Base-by-base conservation (phyloP, 768 basidiomycete species). In the Hypholoma sublateritium region DNA sequence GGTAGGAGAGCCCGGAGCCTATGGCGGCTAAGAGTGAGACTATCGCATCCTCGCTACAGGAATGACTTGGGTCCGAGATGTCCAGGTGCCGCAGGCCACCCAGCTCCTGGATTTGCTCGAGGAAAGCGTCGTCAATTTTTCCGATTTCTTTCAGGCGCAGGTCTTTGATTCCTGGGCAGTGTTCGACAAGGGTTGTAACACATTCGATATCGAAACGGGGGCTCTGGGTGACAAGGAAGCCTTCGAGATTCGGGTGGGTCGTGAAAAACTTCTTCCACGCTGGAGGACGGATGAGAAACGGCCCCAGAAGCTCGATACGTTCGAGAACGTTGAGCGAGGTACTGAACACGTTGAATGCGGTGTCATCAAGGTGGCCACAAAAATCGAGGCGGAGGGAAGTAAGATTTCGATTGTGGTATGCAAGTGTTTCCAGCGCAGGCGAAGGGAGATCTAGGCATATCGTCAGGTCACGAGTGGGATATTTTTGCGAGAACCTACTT, bases 111-210 rank as follows among this genome's bases (percentile, higher is more conserved):
- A 97, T 71, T 34, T 77, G 71, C 5, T 71, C 72, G 3, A 91
- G 72, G 66, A 89, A 93, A 2, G 72, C 74, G 62, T 93, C 88
- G 52, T 77, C 70, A 55, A 98, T 69, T 59, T 82, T 73, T 6
- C 88, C 93, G 32, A 98, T 70, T 66, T 95, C 91, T 58, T 85
- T 83, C 37, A 99, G 75, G 2, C 91, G 82, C 1, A 99, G 81
- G 47, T 87, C 85, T n/a, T 71, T 79, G 16, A 98, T 74, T 2
- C 54, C 58, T 11, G 66, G 66, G 48, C 81, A 79, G 21, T 80
- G 74, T 52, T 80, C 83, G 24, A 86, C 80, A 21, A 97, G 81
- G 0, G 80, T 67, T 12, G 76, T 66, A 55, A 90, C 71, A 65
- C 89, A 92, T 11, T 80, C 77, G 3, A 86, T 66, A 67, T 93